Evolutionary conservation across 305 asterid genomes (phyloP).

Genomic region (Euphrasia arctica): DNA sequence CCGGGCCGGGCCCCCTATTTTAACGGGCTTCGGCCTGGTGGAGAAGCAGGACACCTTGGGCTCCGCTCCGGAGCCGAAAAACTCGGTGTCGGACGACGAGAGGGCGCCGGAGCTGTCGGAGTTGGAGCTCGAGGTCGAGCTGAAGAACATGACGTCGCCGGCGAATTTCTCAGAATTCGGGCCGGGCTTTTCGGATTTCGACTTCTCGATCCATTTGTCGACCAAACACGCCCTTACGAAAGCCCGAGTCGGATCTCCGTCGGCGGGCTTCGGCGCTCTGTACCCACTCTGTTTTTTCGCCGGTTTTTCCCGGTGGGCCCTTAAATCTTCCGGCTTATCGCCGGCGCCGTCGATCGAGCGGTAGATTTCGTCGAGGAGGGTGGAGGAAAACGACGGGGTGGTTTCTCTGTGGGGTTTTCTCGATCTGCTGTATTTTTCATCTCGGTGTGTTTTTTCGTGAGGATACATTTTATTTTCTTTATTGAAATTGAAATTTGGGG

Average conservation of each 20-base stretch:
- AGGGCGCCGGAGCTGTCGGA: slow-evolving; percentile 66
- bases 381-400: slow-evolving; percentile 66
- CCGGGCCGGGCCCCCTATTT: slow-evolving; percentile 25
- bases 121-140: slow-evolving; percentile 48
- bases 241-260: slow-evolving; percentile 29
- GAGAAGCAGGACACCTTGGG: slow-evolving; percentile 41
- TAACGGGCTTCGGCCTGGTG: slow-evolving; percentile 35
- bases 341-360: slow-evolving; percentile 62
- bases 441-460: slow-evolving; percentile 29
- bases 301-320: slow-evolving; percentile 21
- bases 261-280: slow-evolving; percentile 24
- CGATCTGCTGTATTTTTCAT: slow-evolving; percentile 27
- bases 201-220: slow-evolving; percentile 47
- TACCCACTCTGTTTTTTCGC: slow-evolving; percentile 11
- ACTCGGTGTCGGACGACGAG: slow-evolving; percentile 56
- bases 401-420: slow-evolving; percentile 27
- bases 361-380: slow-evolving; percentile 79
- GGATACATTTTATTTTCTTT: slow-evolving; percentile 33
- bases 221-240: slow-evolving; percentile 40
- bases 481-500: not conserved
- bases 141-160: slow-evolving; percentile 44
- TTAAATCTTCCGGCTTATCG: slow-evolving; percentile 28
- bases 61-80: slow-evolving; percentile 32
- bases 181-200: slow-evolving; percentile 21
- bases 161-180: slow-evolving; percentile 15